Conservation (phyloP, 345 rosid genomes). For the Euphorbia tirucalli region DNA sequence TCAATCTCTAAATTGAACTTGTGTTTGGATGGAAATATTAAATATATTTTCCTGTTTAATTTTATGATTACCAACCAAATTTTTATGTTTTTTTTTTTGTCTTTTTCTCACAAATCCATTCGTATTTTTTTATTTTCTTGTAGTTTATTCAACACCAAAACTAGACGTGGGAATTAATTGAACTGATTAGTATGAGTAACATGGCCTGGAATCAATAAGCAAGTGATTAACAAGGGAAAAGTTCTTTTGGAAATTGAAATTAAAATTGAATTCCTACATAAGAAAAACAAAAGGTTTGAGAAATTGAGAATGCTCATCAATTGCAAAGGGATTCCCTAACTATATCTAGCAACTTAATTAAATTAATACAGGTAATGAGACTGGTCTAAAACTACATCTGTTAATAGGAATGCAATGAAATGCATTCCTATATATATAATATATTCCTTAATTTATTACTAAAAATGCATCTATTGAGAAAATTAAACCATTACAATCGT, state of each 20-base stretch:
- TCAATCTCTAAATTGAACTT: no score
- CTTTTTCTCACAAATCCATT: no score
- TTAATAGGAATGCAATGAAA: slow-evolving; percentile 10
- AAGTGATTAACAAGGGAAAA: no score
- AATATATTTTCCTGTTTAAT: no score
- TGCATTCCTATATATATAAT: neutral
- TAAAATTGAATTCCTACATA: neutral
- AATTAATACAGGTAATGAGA: neutral
- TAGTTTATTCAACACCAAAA: no score
- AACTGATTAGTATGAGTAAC: no score
- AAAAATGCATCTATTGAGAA: neutral
- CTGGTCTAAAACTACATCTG: slow-evolving; percentile 15
- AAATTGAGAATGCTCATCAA: slow-evolving; percentile 9
- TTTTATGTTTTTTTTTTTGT: no score
- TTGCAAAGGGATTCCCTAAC: neutral
- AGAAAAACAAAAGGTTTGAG: neutral
- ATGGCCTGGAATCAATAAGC: no score
- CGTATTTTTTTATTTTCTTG: no score
- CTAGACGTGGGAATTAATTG: no score
- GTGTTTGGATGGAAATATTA: no score
- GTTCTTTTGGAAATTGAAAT: neutral
- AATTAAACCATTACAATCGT: neutral
- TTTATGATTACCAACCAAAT: no score
- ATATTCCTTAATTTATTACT: slow-evolving; percentile 2
- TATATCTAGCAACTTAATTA: neutral